Conservation (phyloP, 192 early-diverging fungal genomes). For the Backusella tarrabulga region DNA sequence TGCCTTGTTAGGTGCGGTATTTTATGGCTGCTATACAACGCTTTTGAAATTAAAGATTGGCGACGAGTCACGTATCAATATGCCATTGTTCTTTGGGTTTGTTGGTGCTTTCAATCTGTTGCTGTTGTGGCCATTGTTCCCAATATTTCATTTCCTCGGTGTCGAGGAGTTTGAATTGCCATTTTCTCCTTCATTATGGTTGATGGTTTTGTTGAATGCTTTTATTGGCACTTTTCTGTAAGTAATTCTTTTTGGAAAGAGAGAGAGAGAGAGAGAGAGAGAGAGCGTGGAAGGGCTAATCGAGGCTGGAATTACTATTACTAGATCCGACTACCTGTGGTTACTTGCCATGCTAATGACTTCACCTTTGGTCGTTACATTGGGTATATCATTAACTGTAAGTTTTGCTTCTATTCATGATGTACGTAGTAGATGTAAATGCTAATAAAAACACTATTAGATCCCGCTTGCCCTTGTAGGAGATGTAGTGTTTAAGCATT, state of each 20-base stretch:
- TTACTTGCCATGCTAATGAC: constrained; percentile 76
- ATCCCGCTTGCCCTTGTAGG: constrained; percentile 70
- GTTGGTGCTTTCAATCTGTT: constrained; percentile 72
- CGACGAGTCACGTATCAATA: constrained; percentile 65
- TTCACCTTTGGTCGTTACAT: constrained; percentile 76
- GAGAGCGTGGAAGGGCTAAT: not conserved
- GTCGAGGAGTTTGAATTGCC: constrained; percentile 70
- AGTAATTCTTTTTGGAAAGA: constrained; percentile 8
- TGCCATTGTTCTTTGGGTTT: constrained; percentile 78
- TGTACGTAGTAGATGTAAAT: not conserved
- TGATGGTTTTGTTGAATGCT: constrained; percentile 69
- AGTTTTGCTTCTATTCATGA: constrained; percentile 17
- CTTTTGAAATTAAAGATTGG: constrained; percentile 69
- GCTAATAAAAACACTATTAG: constrained; percentile 1
- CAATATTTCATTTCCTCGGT: constrained; percentile 54
- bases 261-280: no score
- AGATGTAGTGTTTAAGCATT: constrained; percentile 67
- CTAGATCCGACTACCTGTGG: constrained; percentile 77
- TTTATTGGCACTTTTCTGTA: constrained; percentile 77
- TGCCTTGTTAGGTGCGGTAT: constrained; percentile 67
- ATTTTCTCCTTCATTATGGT: constrained; percentile 46
- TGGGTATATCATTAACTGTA: constrained; percentile 74
- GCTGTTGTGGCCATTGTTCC: constrained; percentile 66
- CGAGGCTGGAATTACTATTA: constrained; percentile 1
- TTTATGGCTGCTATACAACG: constrained; percentile 78